Evolutionary conservation across 1,284 basidiomycete species (phyloP).

Genomic region (Heliocybe sulcata): DNA sequence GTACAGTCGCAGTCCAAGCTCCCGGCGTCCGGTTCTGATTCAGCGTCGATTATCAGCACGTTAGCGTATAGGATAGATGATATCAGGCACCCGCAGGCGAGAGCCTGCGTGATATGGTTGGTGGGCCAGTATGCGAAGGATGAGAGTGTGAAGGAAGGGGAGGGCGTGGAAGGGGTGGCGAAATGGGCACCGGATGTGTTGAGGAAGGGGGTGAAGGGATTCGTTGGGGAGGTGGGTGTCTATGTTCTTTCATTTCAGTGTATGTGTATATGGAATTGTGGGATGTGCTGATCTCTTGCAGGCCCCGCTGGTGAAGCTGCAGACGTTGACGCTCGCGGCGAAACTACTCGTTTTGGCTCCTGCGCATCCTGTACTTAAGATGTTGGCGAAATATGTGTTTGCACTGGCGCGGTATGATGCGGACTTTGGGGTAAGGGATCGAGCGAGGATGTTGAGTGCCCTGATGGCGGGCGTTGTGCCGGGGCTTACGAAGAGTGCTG

Average conservation of each 20-base stretch:
- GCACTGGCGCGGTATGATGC: conserved; percentile 82
- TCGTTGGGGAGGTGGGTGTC: conserved; percentile 55
- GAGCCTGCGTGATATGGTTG: conserved; percentile 85
- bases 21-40: conserved; percentile 31
- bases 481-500: conserved; percentile 18
- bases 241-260: neutral
- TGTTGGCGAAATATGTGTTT: conserved; percentile 69
- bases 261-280: neutral
- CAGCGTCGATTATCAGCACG: conserved; percentile 63
- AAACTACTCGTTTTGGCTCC: conserved; percentile 76
- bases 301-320: conserved; percentile 68
- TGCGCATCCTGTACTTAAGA: conserved; percentile 36
- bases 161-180: conserved; percentile 37
- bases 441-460: conserved; percentile 72
- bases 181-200: conserved; percentile 84
- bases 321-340: conserved; percentile 75
- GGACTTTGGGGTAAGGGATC: conserved; percentile 85
- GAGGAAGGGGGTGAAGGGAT: conserved; percentile 68
- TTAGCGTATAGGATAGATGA: conserved; percentile 72
- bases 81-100: conserved; percentile 70
- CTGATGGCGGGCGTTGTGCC: conserved; percentile 56
- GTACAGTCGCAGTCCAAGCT: conserved; percentile 55
- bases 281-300: conserved; percentile 19
- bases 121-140: conserved; percentile 76
- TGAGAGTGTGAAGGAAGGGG: conserved; percentile 11